phyloP scores from a whole-genome alignment of 306 rosid genomes.

The Carpinus viminea region DNA sequence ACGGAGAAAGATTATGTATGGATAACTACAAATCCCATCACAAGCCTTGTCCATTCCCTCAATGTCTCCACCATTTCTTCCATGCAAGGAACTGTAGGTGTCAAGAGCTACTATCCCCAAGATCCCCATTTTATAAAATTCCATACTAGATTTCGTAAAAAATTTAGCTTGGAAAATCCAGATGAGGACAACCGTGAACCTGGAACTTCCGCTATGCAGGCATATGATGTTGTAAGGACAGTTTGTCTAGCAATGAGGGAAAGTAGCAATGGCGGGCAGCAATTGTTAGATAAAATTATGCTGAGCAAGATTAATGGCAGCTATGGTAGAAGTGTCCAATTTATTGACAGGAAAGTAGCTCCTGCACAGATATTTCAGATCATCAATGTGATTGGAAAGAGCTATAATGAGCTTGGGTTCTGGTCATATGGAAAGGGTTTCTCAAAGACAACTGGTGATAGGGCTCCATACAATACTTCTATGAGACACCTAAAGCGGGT shows the following conservation, averaged over 20 bases:
- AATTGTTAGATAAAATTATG: conserved; percentile 35
- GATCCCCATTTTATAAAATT: conserved; percentile 21
- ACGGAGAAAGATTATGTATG: conserved; percentile 51
- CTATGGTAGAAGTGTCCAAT: conserved; percentile 23
- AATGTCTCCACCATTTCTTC: conserved; percentile 39
- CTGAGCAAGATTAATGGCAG: conserved; percentile 2
- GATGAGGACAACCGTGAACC: conserved; percentile 44
- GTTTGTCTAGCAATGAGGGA: conserved; percentile 38
- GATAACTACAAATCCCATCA: conserved; percentile 52
- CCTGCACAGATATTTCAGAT: conserved; percentile 35
- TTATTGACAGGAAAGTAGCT: conserved; percentile 24
- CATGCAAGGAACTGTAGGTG: conserved; percentile 57
- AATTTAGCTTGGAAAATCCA: conserved; percentile 33
- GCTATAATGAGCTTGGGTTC: conserved; percentile 47
- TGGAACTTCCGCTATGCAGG: conserved; percentile 41
- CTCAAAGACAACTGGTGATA: conserved; percentile 17
- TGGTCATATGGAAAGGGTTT: conserved; percentile 49
- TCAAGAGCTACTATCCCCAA: conserved; percentile 35
- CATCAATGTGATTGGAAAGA: conserved; percentile 45
- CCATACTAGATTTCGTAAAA: conserved; percentile 21
- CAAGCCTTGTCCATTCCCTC: conserved; percentile 54
- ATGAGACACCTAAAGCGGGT: conserved; percentile 40
- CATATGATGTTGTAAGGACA: conserved; percentile 50
- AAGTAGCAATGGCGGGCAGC: conserved; percentile 15
- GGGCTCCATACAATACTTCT: conserved; percentile 10